Conservation (phyloP, 345 rosid genomes). For the Limnanthes douglasii region DNA sequence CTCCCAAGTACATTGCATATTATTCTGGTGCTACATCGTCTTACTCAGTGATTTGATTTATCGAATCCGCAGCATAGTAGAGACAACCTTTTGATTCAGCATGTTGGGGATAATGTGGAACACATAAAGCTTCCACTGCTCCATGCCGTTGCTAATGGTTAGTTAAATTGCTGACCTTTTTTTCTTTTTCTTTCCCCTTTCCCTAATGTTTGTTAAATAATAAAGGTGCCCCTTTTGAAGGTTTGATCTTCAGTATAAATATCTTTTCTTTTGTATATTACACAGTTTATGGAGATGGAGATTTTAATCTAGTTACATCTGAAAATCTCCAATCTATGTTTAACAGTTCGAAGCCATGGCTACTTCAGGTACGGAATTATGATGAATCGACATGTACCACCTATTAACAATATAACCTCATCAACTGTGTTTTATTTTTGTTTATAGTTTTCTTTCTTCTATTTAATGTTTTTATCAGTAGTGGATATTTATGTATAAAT, state of each 20-base stretch:
- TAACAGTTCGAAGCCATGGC: conserved; percentile 48
- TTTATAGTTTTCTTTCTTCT: no score
- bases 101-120: conserved; percentile 29
- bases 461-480: no score
- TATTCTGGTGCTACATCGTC: not conserved
- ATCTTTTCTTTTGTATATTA: no score
- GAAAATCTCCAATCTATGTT: conserved; percentile 26
- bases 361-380: conserved; percentile 61
- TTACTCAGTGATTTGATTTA: conserved; percentile 6
- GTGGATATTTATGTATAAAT: no score
- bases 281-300: conserved; percentile 24
- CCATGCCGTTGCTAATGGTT: conserved; percentile 42
- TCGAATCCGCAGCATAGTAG: conserved; percentile 40
- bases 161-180: conserved; percentile 9
- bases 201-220: not conserved
- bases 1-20: conserved; percentile 2
- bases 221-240: not conserved
- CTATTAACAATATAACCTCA: no score
- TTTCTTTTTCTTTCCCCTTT: conserved; percentile 1
- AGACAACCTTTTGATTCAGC: conserved; percentile 25
- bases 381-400: no score
- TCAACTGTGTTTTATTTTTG: no score
- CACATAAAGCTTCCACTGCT: conserved; percentile 45
- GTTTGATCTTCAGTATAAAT: conserved; percentile 1
- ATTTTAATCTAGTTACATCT: conserved; percentile 32